phyloP scores from a whole-genome alignment of 1,284 basidiomycete genomes.

The Salmacisia buchloeana region DNA sequence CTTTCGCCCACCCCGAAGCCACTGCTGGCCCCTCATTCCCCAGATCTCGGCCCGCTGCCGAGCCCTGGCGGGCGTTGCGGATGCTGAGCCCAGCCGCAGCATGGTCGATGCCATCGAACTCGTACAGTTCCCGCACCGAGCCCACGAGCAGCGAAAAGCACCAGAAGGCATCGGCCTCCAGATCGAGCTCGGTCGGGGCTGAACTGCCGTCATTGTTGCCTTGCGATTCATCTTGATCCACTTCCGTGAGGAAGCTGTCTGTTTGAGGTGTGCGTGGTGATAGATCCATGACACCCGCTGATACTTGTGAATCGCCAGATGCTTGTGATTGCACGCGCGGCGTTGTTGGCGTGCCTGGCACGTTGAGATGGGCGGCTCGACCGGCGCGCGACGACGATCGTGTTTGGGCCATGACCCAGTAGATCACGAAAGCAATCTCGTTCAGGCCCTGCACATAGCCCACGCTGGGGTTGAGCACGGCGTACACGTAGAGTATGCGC shows the following conservation, averaged over 20 bases:
- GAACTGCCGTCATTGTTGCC: background rate
- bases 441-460: slow-evolving; percentile 49
- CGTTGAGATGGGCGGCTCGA: background rate
- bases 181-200: slow-evolving; percentile 4
- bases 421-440: slow-evolving; percentile 41
- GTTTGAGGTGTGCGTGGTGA: background rate
- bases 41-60: background rate
- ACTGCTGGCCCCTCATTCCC: no score
- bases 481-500: slow-evolving; percentile 45
- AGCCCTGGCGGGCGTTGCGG: slow-evolving; percentile 10
- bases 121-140: slow-evolving; percentile 45
- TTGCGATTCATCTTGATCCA: background rate
- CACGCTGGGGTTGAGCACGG: slow-evolving; percentile 43
- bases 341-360: slow-evolving; percentile 2
- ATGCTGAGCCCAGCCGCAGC: slow-evolving; percentile 14
- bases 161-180: slow-evolving; percentile 49
- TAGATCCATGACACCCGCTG: background rate
- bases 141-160: slow-evolving; percentile 45
- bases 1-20: background rate
- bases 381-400: no score
- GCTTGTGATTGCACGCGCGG: background rate
- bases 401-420: slow-evolving; percentile 32
- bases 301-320: background rate
- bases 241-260: slow-evolving; percentile 1
- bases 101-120: slow-evolving; percentile 39